phyloP scores from a whole-genome alignment of 176 grass and related monocot species.

The Chloris gayana region DNA sequence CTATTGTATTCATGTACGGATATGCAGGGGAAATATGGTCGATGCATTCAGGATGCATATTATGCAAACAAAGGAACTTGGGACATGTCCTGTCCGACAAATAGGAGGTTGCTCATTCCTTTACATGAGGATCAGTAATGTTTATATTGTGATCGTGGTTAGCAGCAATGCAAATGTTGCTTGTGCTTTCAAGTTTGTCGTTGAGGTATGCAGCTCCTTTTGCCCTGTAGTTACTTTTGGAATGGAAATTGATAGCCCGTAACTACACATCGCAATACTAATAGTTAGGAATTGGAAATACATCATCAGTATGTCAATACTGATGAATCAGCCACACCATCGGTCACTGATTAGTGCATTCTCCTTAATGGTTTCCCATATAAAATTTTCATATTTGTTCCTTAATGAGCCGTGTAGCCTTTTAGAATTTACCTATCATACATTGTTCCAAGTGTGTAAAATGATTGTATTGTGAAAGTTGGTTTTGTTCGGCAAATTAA shows the following conservation, averaged over 20 bases:
- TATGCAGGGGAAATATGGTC: constrained; percentile 90
- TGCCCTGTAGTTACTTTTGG: not conserved
- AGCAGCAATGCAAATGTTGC: constrained; percentile 97
- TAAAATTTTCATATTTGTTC: constrained; percentile 2
- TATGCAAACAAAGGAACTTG: constrained; percentile 97
- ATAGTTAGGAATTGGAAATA: constrained; percentile 10
- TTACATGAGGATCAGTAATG: constrained; percentile 96
- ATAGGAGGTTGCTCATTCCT: constrained; percentile 95
- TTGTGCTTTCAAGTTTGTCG: constrained; percentile 90
- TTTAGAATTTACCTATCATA: constrained; percentile 20
- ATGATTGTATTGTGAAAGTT: constrained; percentile 13
- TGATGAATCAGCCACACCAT: not conserved
- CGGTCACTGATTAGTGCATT: not conserved
- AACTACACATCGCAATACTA: constrained; percentile 13
- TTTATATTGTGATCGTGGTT: constrained; percentile 92
- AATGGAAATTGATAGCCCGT: constrained; percentile 10
- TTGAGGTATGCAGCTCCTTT: constrained; percentile 62
- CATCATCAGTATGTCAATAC: not conserved
- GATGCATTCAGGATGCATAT: constrained; percentile 97
- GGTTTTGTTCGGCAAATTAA: not conserved
- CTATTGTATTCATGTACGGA: constrained; percentile 2
- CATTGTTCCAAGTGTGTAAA: constrained; percentile 2
- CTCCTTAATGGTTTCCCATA: not conserved
- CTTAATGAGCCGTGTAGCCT: not conserved
- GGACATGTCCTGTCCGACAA: constrained; percentile 87